Percentiles rank a stretch among this genome's conserved stretches.
These are phyloP conservation scores for Yamadazyma songkhlaensis DNA, from an alignment of 1,139 yeast genomes.

Conservation along the genomic window DNA sequence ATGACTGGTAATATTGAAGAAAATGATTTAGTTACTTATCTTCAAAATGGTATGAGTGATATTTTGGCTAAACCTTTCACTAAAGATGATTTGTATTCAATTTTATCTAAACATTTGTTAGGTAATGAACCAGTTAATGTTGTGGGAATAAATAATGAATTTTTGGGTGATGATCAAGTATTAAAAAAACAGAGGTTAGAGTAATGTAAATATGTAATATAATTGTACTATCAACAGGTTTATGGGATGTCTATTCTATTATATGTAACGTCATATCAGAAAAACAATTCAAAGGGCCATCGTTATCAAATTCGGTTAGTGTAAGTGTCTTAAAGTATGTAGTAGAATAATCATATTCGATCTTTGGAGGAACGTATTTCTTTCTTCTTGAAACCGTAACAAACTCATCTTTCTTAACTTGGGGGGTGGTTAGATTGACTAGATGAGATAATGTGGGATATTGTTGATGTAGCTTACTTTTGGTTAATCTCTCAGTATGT, in stretches of 20 bases:
- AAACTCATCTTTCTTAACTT: slow-evolving; percentile 20
- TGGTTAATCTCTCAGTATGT: slow-evolving; percentile 53
- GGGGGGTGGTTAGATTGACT: slow-evolving; percentile 22
- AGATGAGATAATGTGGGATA: slow-evolving; percentile 43
- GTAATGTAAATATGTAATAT: slow-evolving; percentile 5
- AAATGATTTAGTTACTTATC: slow-evolving; percentile 74
- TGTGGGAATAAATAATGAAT: slow-evolving; percentile 4
- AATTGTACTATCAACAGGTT: not conserved
- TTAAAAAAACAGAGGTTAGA: slow-evolving; percentile 16
- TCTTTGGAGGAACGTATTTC: slow-evolving; percentile 28
- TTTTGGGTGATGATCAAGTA: slow-evolving; percentile 11
- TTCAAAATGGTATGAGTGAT: slow-evolving; percentile 89
- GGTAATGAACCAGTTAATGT: slow-evolving; percentile 14
- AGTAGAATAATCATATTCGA: slow-evolving; percentile 33
- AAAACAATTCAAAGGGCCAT: slow-evolving; percentile 46
- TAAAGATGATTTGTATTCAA: slow-evolving; percentile 74
- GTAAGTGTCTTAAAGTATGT: slow-evolving; percentile 29
- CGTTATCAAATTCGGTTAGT: slow-evolving; percentile 18
- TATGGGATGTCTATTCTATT: too few species aligned
- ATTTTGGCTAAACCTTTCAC: slow-evolving; percentile 91
- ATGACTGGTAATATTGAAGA: slow-evolving; percentile 90
- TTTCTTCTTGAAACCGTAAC: slow-evolving; percentile 29
- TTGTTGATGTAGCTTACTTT: slow-evolving; percentile 33
- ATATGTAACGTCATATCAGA: slow-evolving; percentile 50
- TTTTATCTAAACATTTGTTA: slow-evolving; percentile 65